Evolutionary conservation across 2,329 filamentous ascomycete genomes (phyloP).

Genomic region (Fusarium solani-melongenae): DNA sequence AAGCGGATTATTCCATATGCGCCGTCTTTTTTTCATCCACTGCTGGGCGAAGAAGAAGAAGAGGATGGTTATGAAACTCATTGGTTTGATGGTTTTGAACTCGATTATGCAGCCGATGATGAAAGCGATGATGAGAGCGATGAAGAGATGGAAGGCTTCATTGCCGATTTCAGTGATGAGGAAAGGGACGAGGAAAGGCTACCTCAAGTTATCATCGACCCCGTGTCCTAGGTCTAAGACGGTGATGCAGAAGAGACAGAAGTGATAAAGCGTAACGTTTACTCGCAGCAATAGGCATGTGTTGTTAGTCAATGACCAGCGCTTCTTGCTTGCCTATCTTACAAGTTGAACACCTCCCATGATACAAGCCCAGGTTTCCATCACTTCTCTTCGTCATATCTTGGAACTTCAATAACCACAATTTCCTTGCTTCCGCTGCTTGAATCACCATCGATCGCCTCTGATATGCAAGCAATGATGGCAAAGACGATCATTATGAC

Average conservation of each 20-base stretch:
- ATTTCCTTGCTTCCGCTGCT: not conserved
- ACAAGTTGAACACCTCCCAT: not conserved
- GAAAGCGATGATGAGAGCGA: not conserved
- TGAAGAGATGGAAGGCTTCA: not conserved
- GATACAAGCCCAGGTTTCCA: not conserved
- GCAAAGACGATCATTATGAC: slow-evolving; percentile 13
- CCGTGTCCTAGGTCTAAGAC: not conserved
- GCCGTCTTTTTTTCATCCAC: not conserved
- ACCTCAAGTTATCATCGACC: not conserved
- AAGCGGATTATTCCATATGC: not conserved
- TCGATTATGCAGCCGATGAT: not conserved
- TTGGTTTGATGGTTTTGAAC: not conserved
- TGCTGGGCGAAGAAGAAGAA: not conserved
- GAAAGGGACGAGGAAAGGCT: not conserved
- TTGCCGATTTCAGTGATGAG: not conserved
- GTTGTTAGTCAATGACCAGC: not conserved
- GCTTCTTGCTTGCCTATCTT: not conserved
- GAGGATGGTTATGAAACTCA: not conserved
- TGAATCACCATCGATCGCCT: not conserved
- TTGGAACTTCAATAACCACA: not conserved
- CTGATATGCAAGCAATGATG: slow-evolving; percentile 6
- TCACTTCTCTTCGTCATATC: not conserved
- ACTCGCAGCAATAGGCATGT: not conserved
- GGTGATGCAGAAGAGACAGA: not conserved
- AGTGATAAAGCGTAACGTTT: slow-evolving; percentile 9